Conservation (phyloP, 805 yeast species). For the Schwanniomyces vanrijiae region DNA sequence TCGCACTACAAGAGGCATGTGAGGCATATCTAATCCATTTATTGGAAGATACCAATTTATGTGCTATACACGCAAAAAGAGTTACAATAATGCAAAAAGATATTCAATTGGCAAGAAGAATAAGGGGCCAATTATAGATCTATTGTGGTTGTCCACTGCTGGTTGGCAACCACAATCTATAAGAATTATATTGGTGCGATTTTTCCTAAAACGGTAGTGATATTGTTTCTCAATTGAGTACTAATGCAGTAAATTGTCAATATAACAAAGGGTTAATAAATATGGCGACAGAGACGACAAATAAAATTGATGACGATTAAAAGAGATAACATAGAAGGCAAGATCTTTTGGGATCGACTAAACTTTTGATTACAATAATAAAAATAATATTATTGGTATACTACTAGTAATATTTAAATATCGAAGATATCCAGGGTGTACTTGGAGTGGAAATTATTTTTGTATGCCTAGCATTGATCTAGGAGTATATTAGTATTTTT, state of each 20-base stretch:
- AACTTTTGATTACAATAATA: neutral
- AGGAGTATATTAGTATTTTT: neutral
- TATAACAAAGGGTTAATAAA: neutral
- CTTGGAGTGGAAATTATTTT: neutral
- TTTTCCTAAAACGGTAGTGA: constrained; percentile 9
- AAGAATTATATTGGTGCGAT: neutral
- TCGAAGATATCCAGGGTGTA: neutral
- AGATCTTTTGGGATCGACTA: neutral
- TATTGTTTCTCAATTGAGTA: constrained; percentile 7
- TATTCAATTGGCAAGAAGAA: constrained; percentile 75
- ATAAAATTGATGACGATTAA: neutral
- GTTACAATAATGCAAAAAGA: constrained; percentile 87
- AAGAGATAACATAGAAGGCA: neutral
- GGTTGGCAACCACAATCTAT: neutral
- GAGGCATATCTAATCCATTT: constrained; percentile 75
- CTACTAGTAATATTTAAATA: neutral
- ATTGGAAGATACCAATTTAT: constrained; percentile 72
- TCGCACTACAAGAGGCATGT: constrained; percentile 79
- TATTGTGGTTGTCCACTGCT: neutral
- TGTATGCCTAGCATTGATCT: neutral
- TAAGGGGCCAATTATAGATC: constrained; percentile 49
- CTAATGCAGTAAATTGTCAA: constrained; percentile 9
- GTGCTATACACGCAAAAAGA: constrained; percentile 78
- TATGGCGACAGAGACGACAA: neutral
- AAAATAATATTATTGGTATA: neutral